Conservation (phyloP, 257 asterid species). For the Avicennia marina region DNA sequence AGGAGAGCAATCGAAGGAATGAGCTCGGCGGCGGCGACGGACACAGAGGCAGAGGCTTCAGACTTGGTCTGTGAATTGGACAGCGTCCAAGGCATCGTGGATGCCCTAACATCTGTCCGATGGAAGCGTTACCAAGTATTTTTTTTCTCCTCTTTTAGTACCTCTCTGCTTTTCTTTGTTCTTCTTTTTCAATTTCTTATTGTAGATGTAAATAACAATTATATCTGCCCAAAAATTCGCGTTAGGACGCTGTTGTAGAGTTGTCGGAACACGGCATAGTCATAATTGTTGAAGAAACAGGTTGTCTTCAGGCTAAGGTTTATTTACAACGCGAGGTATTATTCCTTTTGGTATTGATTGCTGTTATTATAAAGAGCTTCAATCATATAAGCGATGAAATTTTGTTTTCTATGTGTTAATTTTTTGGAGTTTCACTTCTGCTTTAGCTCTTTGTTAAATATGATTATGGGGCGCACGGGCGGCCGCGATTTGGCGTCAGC, state of each 20-base stretch:
- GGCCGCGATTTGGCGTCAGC: conserved; percentile 92
- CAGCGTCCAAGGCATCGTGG: conserved; percentile 85
- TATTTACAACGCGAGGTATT: conserved; percentile 83
- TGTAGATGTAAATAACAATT: not conserved
- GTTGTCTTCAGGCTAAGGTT: conserved; percentile 96
- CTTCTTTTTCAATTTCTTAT: not conserved
- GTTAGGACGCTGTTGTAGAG: conserved; percentile 79
- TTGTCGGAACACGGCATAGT: conserved; percentile 91
- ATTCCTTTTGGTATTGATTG: not conserved
- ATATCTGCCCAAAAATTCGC: not conserved
- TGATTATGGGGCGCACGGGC: conserved; percentile 68
- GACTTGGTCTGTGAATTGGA: conserved; percentile 85
- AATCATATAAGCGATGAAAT: not conserved
- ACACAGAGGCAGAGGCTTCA: conserved; percentile 30
- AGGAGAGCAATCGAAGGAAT: conserved; percentile 21
- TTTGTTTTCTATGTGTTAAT: not conserved
- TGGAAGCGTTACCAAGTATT: conserved; percentile 92
- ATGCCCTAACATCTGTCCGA: conserved; percentile 84
- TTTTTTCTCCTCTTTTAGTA: not conserved
- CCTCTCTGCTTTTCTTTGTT: not conserved
- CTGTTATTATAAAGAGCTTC: not conserved
- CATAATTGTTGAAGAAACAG: conserved; percentile 82
- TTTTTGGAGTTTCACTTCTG: not conserved
- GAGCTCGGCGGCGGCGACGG: conserved; percentile 63
- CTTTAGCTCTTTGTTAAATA: conserved; percentile 77